phyloP scores from a whole-genome alignment of 2,329 filamentous ascomycete species.

The Fusarium bulbicola region DNA sequence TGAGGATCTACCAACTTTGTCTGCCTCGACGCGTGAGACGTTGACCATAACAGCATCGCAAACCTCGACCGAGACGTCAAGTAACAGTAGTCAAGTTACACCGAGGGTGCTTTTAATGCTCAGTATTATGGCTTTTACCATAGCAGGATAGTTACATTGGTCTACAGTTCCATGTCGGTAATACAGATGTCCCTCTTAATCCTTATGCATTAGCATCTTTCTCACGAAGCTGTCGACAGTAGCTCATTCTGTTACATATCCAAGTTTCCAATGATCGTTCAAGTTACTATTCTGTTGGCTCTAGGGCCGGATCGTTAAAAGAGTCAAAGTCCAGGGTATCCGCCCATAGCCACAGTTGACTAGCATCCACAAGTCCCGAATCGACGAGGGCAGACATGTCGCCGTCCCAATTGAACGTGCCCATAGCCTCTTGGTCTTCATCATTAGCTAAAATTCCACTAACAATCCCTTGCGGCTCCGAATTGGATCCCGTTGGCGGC shows the following conservation, averaged over 20 bases:
- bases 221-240: accelerated
- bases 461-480: accelerated
- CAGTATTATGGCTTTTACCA: accelerated
- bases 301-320: background rate
- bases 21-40: background rate
- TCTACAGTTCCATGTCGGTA: accelerated
- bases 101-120: accelerated
- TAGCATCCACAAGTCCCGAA: background rate
- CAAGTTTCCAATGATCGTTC: too few relatives aligned
- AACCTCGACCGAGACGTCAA: background rate
- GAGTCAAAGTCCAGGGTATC: background rate
- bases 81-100: accelerated
- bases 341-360: background rate
- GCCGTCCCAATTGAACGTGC: background rate
- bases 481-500: accelerated
- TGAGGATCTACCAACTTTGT: background rate
- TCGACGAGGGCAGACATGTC: background rate
- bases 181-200: accelerated
- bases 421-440: background rate
- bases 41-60: background rate
- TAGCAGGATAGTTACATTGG: accelerated
- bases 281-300: background rate
- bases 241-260: background rate
- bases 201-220: accelerated
- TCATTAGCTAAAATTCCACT: accelerated